These are phyloP conservation scores for Talaromyces atroroseus DNA, from an alignment of 2,329 filamentous ascomycete species.

Conservation along the genomic window DNA sequence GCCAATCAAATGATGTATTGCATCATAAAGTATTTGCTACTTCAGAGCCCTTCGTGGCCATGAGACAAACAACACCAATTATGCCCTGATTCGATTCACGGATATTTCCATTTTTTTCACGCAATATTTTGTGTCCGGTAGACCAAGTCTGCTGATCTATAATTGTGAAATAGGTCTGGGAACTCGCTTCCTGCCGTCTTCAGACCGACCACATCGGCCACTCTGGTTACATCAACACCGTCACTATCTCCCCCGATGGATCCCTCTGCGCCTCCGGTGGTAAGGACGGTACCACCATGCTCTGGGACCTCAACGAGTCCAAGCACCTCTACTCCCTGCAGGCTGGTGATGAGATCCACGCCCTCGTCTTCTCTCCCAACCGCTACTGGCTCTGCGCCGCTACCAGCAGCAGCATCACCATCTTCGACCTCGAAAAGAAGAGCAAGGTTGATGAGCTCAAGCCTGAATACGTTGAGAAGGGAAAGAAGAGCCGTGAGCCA, in stretches of 20 bases:
- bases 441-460: constrained; percentile 99
- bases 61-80: constrained; percentile 92
- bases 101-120: background rate
- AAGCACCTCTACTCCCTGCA: constrained; percentile 99
- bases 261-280: constrained; percentile 98
- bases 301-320: constrained; percentile 99
- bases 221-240: constrained; percentile 99
- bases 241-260: constrained; percentile 99
- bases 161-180: constrained; percentile 75
- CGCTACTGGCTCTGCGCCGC: constrained; percentile 99
- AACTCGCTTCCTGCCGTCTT: constrained; percentile 97
- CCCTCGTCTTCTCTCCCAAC: constrained; percentile 99
- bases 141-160: background rate
- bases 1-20: constrained; percentile 78
- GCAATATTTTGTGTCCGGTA: background rate
- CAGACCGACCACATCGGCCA: constrained; percentile 99
- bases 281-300: constrained; percentile 99
- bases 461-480: constrained; percentile 90
- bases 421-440: constrained; percentile 99
- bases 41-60: constrained; percentile 91
- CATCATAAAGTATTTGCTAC: constrained; percentile 99
- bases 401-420: constrained; percentile 96
- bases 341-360: constrained; percentile 99
- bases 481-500: constrained; percentile 98
- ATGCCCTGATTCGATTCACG: constrained; percentile 36